Percentiles rank a stretch among this genome's conserved stretches.
phyloP scores from a whole-genome alignment of 495 filamentous ascomycete species.

The Articulospora tetracladia region DNA sequence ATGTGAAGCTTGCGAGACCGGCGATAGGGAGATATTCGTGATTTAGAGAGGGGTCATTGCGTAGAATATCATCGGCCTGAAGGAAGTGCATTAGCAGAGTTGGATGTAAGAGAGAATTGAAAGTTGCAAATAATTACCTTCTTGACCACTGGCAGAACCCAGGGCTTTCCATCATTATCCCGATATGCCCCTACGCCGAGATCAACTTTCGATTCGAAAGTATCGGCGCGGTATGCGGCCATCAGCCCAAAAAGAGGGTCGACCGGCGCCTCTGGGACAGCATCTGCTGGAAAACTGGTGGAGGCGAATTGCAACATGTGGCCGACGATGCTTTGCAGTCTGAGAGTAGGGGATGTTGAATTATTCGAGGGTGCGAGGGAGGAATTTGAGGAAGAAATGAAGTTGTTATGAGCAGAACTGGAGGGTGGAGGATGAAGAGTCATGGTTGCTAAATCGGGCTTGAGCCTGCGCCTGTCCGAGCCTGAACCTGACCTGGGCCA shows the following conservation, averaged over 20 bases:
- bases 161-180: slow-evolving; percentile 95
- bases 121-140: slow-evolving; percentile 57
- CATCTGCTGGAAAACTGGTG: slow-evolving; percentile 72
- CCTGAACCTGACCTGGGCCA: neutral
- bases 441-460: neutral
- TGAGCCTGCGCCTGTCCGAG: neutral
- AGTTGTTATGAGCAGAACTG: slow-evolving; percentile 3
- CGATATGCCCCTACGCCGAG: slow-evolving; percentile 91
- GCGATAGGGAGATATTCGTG: slow-evolving; percentile 99
- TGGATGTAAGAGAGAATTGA: neutral
- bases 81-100: slow-evolving; percentile 6
- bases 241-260: slow-evolving; percentile 95
- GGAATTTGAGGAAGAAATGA: neutral
- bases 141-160: slow-evolving; percentile 94
- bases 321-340: slow-evolving; percentile 35
- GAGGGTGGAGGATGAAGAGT: neutral
- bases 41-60: slow-evolving; percentile 84
- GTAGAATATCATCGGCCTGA: slow-evolving; percentile 85
- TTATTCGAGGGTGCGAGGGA: neutral
- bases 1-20: slow-evolving; percentile 77
- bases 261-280: slow-evolving; percentile 86
- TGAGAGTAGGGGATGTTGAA: slow-evolving; percentile 8
- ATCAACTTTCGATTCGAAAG: slow-evolving; percentile 86
- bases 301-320: slow-evolving; percentile 48
- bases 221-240: slow-evolving; percentile 81